Evolutionary conservation across 2,329 filamentous ascomycete genomes (phyloP), one percentile per base, ranked within the genome.

Genomic region (Fusarium devonianum): DNA sequence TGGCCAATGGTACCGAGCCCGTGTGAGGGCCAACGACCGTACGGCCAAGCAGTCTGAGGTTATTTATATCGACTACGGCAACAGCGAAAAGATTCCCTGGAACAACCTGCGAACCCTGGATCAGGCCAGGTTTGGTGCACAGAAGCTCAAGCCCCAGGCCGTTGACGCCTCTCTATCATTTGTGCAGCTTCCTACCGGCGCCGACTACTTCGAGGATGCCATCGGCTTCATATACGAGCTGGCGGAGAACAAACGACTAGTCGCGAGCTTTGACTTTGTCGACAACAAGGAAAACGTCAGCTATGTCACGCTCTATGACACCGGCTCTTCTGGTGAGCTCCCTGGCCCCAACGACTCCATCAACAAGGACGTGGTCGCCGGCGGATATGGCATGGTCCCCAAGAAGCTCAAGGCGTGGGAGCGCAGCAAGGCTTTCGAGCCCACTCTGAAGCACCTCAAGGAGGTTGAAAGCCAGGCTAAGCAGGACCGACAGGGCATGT

Each of bases 1-100:
- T 69, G 85, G 87, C 51, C 86, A 94, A 63, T 99, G 93, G 93
- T 99, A 99, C 78, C 90, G 94, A 54, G 94, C 90, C 22, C 88
- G 87, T 54, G 85, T 99, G 54, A 88, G 92, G 55, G 86, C 92
- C 69, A 97, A 97, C 73, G 94, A 99, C 75, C 91, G 94, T 55
- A 83, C 92, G 7, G 87, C 87, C 66, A 91, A 94, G 81, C 85
- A 89, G 64, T 88, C 92, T 17, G 94, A 99, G 73, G 88, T 99
- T 18, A 77, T 95, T 34, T 99, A 96, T 74, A 85, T 99, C 56
- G 94, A 99, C 77, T 99, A 95, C 73, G 94, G 94, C 65, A 99
- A 99, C 80, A 88, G 84, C 45, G 94, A 99, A 74, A 88, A 86
- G 68, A 80, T 96, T 48, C 84, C 92, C 0, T 99, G 93, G 92